Evolutionary conservation across 2,329 filamentous ascomycete genomes (phyloP).

Genomic region (Cytospora piceae): DNA sequence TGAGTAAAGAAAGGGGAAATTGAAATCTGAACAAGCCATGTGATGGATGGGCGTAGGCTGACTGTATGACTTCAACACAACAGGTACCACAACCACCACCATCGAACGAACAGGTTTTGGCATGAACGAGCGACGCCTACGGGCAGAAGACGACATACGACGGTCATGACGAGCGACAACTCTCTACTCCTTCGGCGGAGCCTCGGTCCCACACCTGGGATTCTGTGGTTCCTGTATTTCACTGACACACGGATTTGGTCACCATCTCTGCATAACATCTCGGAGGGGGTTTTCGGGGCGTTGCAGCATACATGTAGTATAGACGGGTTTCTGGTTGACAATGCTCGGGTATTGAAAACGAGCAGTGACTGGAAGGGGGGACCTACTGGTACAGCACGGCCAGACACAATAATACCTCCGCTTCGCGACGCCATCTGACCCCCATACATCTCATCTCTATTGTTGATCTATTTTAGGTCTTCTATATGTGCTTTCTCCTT

Average conservation of each 20-base stretch:
- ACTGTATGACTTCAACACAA: neutral
- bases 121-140: slow-evolving; percentile 6
- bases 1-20: slow-evolving; percentile 41
- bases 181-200: slow-evolving; percentile 27
- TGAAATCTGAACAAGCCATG: neutral
- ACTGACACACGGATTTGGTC: slow-evolving; percentile 17
- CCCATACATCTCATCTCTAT: neutral
- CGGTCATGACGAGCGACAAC: slow-evolving; percentile 1
- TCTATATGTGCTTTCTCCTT: neutral
- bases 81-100: slow-evolving; percentile 28
- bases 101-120: slow-evolving; percentile 20
- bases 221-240: slow-evolving; percentile 22
- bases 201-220: neutral
- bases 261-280: slow-evolving; percentile 26
- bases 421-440: slow-evolving; percentile 4
- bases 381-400: slow-evolving; percentile 14
- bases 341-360: slow-evolving; percentile 4
- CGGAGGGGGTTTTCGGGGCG: slow-evolving; percentile 23
- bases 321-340: slow-evolving; percentile 22
- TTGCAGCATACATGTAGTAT: slow-evolving; percentile 29
- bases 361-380: slow-evolving; percentile 3
- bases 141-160: neutral
- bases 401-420: slow-evolving; percentile 29
- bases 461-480: neutral
- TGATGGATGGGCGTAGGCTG: neutral